Base-by-base conservation (phyloP, 75 land plant species). In the Pinus taeda region DNA sequence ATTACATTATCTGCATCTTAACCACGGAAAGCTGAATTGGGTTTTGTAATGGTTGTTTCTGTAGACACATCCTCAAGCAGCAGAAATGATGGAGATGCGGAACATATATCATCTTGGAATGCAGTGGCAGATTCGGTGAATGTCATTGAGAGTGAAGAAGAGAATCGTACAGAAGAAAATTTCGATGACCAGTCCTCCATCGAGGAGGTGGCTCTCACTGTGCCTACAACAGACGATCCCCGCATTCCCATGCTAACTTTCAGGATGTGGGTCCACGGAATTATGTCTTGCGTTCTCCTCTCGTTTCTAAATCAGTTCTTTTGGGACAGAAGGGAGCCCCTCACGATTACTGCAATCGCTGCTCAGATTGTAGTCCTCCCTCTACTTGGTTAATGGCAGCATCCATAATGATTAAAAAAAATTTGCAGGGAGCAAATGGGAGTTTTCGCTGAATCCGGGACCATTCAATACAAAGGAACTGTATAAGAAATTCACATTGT, bases 301-400 rank as follows among this genome's bases (percentile, higher is more conserved):
- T 86, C 95, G 1, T 89, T 93, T 75, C 89, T 90, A 69, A 93
- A 90, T 81, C 93, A 91, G 78, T 93, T 93, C 86, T 93, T 93
- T 73, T 80, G 82, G 82, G 88, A 91, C 83, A 75, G 95, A 22
- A 88, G 81, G 21, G 93, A 93, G 86, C 90, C 90, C 29, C 82
- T 91, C 30, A 76, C 84, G 36, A 83, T 91, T 77, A 74, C 87
- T n/a, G 71, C 85, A 42, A 81, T 88, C 74, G 82, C 91, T 4
- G 93, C 89, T 1, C 93, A 88, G 72, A 81, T 91, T 3, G 89
- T 84, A 6, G 91, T 88, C 49, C 80, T 91, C 33, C 93, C 93
- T 1, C 77, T 91, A 71, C 45, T 73, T 80, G 26, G 26, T 26
- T 26, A 64, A 86, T 91, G 89, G 93, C 93, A 3, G 61, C 79